Base-by-base conservation (phyloP, 176 grass and related monocot genomes). In the Coix lacrymajobi region DNA sequence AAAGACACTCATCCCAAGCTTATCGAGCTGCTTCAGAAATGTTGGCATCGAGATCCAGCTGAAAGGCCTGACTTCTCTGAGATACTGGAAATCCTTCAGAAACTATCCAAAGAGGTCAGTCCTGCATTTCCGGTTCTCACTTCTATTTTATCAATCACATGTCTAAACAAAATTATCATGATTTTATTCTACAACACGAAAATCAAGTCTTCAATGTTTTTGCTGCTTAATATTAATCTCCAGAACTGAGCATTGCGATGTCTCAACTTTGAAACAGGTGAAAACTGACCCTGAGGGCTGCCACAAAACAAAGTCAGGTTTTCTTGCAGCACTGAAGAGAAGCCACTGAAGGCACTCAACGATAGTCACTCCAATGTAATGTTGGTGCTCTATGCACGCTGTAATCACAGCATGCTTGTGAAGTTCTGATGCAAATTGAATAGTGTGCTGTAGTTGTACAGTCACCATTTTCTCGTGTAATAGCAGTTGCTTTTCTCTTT, bases 91-190 rank as follows among this genome's bases (percentile, higher is more conserved):
- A 88, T 58, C 13, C 85, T 97, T 39, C 64, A 85, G 32, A 87
- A 52, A 75, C 87, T 97, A 71, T 72, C 85, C 40, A 97, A 89
- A 89, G 92, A 97, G 90, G 95, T 94, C 24, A 80, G 62, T 45
- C 15, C 48, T 71, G 78, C 64, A 65, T 31, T 19, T 41, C 11
- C 0, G 1, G 1, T 48, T 43, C 24, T 58, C 25, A 6, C 36
- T 13, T 26, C 45, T 26, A 24, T 25, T 40, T 8, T 39, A 8
- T 49, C 30, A 20, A 13, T 60, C 13, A 28, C 22, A 10, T 15
- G 4, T 22, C 15, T 38, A 4, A 8, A 4, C 14, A 62, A 9
- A 20, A 1, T 15, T 54, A 26, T 66, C 12, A 51, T 29, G 29
- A 66, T 38, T 45, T 68, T 8, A 17, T 51, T 14, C 29, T 34